Evolutionary conservation across 106 monocot genomes (phyloP).

Genomic region (Platanthera zijinensis): DNA sequence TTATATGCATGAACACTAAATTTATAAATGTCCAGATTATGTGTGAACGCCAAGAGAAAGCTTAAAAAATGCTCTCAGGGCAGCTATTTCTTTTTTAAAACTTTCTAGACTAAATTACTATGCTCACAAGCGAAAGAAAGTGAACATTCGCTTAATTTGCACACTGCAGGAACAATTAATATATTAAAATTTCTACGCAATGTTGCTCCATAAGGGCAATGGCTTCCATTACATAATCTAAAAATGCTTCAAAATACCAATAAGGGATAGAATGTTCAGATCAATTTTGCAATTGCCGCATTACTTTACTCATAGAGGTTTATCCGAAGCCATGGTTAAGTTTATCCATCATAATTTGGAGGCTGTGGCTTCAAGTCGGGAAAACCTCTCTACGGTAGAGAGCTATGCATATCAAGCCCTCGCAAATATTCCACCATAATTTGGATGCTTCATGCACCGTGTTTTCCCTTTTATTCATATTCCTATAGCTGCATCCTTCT

Average conservation of each 20-base stretch:
- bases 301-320: background rate
- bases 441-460: background rate
- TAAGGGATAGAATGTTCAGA: background rate
- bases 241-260: background rate
- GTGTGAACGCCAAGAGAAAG: background rate
- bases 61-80: background rate
- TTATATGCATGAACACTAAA: background rate
- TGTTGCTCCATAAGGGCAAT: background rate
- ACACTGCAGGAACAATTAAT: no score
- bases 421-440: background rate
- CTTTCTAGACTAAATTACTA: background rate
- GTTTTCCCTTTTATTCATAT: background rate
- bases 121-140: background rate
- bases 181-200: background rate
- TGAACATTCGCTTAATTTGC: no score
- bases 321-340: no score
- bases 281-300: background rate
- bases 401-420: no score
- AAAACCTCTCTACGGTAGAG: no score
- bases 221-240: background rate
- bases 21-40: no score
- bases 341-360: no score
- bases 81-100: background rate
- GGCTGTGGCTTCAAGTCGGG: no score
- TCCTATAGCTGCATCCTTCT: background rate